Evolutionary conservation across 768 basidiomycete species (phyloP).

Genomic region (Tricholoma saponaceum): DNA sequence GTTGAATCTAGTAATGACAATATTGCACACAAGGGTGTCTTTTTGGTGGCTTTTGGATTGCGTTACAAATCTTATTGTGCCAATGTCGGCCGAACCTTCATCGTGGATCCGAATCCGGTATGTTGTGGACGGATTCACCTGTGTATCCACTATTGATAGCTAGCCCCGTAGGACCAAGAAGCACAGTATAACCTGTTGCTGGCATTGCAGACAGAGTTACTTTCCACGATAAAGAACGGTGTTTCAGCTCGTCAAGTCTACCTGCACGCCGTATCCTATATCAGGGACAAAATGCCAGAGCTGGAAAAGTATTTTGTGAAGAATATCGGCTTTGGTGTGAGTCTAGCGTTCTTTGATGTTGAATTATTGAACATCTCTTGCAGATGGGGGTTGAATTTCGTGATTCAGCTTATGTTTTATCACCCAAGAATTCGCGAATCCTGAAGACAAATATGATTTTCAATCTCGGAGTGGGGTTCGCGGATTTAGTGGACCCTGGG

Average conservation of each 20-base stretch:
- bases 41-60: constrained; percentile 83
- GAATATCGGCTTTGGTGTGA: constrained; percentile 84
- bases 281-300: constrained; percentile 77
- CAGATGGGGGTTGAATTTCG: constrained; percentile 97
- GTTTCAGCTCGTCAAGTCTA: constrained; percentile 77
- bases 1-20: constrained; percentile 82
- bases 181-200: constrained; percentile 77
- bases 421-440: constrained; percentile 69
- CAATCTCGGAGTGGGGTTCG: constrained; percentile 81
- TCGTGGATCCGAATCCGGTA: constrained; percentile 90
- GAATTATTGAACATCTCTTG: background rate
- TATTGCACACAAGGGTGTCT: constrained; percentile 84
- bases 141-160: constrained; percentile 5
- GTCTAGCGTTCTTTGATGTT: constrained; percentile 18
- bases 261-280: constrained; percentile 61
- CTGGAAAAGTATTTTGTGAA: constrained; percentile 85
- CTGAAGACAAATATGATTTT: constrained; percentile 82
- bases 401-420: constrained; percentile 80
- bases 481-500: constrained; percentile 71
- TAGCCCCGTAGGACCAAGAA: constrained; percentile 80
- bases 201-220: constrained; percentile 70
- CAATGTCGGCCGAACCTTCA: constrained; percentile 90
- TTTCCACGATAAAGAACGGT: constrained; percentile 78
- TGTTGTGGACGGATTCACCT: constrained; percentile 8
- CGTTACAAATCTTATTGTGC: constrained; percentile 92